Evolutionary conservation across 2,329 filamentous ascomycete genomes (phyloP).

Genomic region (Verticillium alfalfae): DNA sequence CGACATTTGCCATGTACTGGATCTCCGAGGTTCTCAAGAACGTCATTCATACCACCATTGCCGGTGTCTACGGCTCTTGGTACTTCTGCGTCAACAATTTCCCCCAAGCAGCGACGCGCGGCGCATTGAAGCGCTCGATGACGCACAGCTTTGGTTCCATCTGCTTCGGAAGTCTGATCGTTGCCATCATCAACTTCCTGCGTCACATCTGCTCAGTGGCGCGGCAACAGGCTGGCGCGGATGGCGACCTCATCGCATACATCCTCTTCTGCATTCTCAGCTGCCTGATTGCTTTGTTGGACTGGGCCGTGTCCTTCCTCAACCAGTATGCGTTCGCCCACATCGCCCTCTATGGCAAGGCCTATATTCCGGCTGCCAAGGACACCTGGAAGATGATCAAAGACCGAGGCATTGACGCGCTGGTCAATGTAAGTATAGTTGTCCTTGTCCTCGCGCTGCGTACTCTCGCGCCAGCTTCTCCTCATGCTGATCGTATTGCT

Average conservation of each 20-base stretch:
- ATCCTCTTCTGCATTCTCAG: constrained; percentile 70
- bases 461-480: not conserved
- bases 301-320: constrained; percentile 84
- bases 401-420: constrained; percentile 81
- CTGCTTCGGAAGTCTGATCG: constrained; percentile 75
- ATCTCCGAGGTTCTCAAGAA: constrained; percentile 92
- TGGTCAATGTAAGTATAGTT: constrained; percentile 57
- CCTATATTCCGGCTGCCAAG: constrained; percentile 81
- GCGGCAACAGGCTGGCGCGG: constrained; percentile 52
- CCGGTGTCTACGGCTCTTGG: constrained; percentile 88
- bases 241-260: constrained; percentile 61
- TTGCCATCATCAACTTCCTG: constrained; percentile 81
- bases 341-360: constrained; percentile 87
- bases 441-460: not conserved
- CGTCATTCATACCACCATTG: constrained; percentile 81
- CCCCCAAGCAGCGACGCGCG: constrained; percentile 73
- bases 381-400: constrained; percentile 91
- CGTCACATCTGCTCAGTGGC: constrained; percentile 79
- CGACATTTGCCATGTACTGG: constrained; percentile 93
- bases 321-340: constrained; percentile 92
- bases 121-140: constrained; percentile 73
- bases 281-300: constrained; percentile 70
- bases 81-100: constrained; percentile 73
- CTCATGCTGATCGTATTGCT: not conserved
- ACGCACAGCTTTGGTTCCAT: constrained; percentile 94